Base-by-base conservation (phyloP, 228 moss, liverwort and hornwort species). In the Sphagnum magellanicum region DNA sequence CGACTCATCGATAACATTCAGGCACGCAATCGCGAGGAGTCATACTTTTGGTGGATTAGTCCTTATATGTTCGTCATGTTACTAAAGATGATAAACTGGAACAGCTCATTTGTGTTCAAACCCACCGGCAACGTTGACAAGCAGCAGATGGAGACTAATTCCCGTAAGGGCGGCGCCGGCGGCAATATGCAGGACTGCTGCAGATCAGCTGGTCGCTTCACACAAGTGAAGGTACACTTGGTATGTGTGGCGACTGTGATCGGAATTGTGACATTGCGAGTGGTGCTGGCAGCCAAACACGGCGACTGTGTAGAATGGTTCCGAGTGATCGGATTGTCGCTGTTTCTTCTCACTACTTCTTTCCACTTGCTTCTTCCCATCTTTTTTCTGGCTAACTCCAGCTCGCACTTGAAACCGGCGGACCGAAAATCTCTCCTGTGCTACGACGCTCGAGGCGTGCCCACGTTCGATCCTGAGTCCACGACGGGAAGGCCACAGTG, bases 41-140 rank as follows among this genome's bases (percentile, higher is more conserved):
- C 83, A 5, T 67, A 70, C 11, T 83, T 83, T 68, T 83, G 83
- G 83, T 83, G 83, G 83, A 83, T 79, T 78, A 74, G 68, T 16
- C 83, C 83, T 6, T 71, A 50, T 66, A 78, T 74, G 63, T 17
- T n/a, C 7, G 71, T 61, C 51, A 83, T 83, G 83, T 68, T 83
- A 65, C 17, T 62, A 6, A 49, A 79, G 12, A 64, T 53, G 8
- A 13, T 78, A 16, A 64, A 78, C 65, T 12, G 46, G 48, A 78
- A 73, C 73, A 66, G 13, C 49, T 75, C 79, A 5, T 83, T 83
- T 74, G 70, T 63, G n/a, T 79, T 83, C 50, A 71, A 78, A 47
- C 76, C 83, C 13, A 79, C 83, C 10, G 73, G 75, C 53, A 76
- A 72, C 67, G 66, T 83, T 1, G 82, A 83, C 60, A 59, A 71